Base-by-base conservation (phyloP, 2,329 filamentous ascomycete genomes). In the Tolypocladium ophioglossoides region DNA sequence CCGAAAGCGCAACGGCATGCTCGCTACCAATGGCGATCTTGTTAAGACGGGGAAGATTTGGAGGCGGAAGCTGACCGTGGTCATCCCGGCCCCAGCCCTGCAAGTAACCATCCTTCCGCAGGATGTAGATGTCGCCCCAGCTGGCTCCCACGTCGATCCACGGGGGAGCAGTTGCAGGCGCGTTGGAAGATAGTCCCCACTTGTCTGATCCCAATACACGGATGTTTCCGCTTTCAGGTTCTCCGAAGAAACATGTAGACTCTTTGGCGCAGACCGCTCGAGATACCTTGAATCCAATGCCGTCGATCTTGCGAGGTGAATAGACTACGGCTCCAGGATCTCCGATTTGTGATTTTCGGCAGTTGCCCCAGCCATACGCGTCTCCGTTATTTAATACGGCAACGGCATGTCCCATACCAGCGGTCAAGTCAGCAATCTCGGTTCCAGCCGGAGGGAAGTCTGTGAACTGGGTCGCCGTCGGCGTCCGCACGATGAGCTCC, bases 361-460 rank as follows among this genome's bases (percentile, higher is more conserved):
- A 86, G 62, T 84, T 89, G 0, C 94, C 94, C 92, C 92, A 97
- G 2, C 90, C 91, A 66, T 87, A 95, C 1, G 85, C 84, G 18
- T 87, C 78, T 0, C 91, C 92, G 64, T 87, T 86, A 46, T 79
- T 79, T 4, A 95, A 70, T 0, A 96, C 79, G 2, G 75, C 82
- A 18, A 95, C 80, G 0, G 84, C 83, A 65, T 99, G 94, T 24
- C 83, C 83, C 75, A 95, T 87, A 35, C 87, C 83, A 12, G 88
- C 86, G 2, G 85, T 75, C 30, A 96, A 65, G 55, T 86, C 79
- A 1, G 80, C 69, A 4, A 95, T 68, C n/a, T 74, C 69, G 0
- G 78, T 77, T 0, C 72, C 80, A 0, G 59, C 10, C 0, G 86
- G 86, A 1, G 86, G 87, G 58, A 94, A 92, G 27, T 79, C 66